These are phyloP conservation scores for Ceratobasidium sp. DNA, from an alignment of 1,284 basidiomycete genomes.

Conservation along the genomic window DNA sequence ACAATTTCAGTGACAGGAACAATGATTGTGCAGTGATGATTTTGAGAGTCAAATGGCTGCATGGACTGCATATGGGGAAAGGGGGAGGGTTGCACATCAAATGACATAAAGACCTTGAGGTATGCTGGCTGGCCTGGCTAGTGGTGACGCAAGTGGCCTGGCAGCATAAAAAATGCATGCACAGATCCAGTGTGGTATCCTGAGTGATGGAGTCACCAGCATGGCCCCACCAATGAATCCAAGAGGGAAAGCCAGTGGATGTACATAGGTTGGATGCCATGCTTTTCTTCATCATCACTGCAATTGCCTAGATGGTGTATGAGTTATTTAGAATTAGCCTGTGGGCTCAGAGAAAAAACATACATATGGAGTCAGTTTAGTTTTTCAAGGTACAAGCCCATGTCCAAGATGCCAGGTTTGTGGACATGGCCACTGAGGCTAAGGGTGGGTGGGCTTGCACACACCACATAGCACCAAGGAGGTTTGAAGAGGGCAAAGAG, in stretches of 20 bases:
- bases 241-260: no score
- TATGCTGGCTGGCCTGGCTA: conserved; percentile 6
- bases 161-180: conserved; percentile 10
- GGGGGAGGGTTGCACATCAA: background rate
- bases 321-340: background rate
- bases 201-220: background rate
- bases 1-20: conserved; percentile 7
- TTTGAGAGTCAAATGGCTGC: background rate
- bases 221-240: no score
- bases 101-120: conserved; percentile 27
- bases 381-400: conserved; percentile 13
- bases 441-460: background rate
- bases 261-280: conserved; percentile 11
- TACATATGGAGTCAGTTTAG: background rate
- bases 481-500: conserved; percentile 25
- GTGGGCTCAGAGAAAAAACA: background rate
- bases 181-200: conserved; percentile 20
- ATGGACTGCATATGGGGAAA: background rate
- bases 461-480: conserved; percentile 8
- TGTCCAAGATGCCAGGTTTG: conserved; percentile 46
- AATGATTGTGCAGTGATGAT: background rate
- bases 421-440: conserved; percentile 46
- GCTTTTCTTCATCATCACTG: background rate
- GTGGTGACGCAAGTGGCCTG: background rate
- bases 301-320: background rate